Percentiles rank a stretch among this genome's conserved stretches.
phyloP scores from a whole-genome alignment of 495 filamentous ascomycete genomes.

The Penicillium waksmanii region DNA sequence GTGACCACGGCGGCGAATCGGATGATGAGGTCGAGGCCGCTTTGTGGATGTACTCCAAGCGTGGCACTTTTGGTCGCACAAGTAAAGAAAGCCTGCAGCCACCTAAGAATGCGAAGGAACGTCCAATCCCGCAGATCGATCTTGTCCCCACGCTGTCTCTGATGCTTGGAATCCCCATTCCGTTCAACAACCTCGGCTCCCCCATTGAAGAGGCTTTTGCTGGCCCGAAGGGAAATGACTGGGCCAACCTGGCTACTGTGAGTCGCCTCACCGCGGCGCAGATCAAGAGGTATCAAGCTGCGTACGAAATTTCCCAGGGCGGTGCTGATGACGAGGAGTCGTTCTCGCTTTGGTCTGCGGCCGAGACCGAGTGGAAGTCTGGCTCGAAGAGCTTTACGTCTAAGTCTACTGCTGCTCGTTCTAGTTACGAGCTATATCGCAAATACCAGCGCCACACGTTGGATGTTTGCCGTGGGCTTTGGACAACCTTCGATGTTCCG shows the following conservation, averaged over 20 bases:
- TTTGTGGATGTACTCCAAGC: conserved; percentile 97
- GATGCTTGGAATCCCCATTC: conserved; percentile 87
- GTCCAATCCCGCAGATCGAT: conserved; percentile 92
- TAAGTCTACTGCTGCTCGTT: conserved; percentile 36
- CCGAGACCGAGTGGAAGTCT: conserved; percentile 50
- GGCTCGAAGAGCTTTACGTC: conserved; percentile 42
- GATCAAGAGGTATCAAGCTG: conserved; percentile 82
- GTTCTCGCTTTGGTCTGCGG: conserved; percentile 60
- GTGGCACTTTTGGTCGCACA: conserved; percentile 76
- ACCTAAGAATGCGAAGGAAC: conserved; percentile 73
- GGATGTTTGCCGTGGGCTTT: conserved; percentile 78
- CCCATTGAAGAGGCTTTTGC: conserved; percentile 95
- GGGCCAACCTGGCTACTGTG: conserved; percentile 73
- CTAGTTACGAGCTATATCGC: conserved; percentile 63
- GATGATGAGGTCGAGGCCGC: conserved; percentile 94
- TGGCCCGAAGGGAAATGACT: conserved; percentile 66
- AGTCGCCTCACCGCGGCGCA: conserved; percentile 80
- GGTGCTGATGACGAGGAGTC: conserved; percentile 64
- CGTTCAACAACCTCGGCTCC: conserved; percentile 94
- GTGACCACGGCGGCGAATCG: conserved; percentile 95
- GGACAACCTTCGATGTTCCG: conserved; percentile 86
- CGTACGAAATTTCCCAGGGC: conserved; percentile 63
- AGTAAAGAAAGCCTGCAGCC: conserved; percentile 62
- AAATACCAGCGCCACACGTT: conserved; percentile 79
- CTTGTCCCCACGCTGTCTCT: conserved; percentile 89